Base-by-base conservation (phyloP, 257 asterid species). In the Nicotiana paniculata region DNA sequence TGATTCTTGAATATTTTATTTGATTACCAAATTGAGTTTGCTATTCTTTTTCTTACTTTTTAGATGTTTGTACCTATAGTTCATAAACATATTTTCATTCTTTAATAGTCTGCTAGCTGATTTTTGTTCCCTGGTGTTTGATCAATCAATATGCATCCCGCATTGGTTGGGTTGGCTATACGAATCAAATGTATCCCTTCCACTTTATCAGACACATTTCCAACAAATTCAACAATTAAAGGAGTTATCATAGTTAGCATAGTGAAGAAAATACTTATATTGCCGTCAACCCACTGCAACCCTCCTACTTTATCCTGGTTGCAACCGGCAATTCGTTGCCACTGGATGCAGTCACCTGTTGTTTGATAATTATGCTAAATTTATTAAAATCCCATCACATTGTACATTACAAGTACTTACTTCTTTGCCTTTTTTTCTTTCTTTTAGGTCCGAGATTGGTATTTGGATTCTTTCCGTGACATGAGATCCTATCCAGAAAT, bases 401-500 rank as follows among this genome's bases (percentile, higher is more conserved):
- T 72, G 43, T 74, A 48, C 62, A 74, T 48, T 15, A 26, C 15
- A 16, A 26, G 64, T 75, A 51, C 53, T 24, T 53, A 24, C 51
- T 48, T 33, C 16, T 74, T 21, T 74, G 24, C 21, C 21, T 48
- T 61, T 43, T 26, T 51, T 66, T 51, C 80, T 48, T 18, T 48
- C 9, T 82, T 53, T n/a, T 35, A 88, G 91, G 91, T 88, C 54
- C 84, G 97, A 70, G 97, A 96, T 87, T 96, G 98, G 99, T 96
- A 96, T 81, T 84, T 96, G 89, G 99, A 96, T 82, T 96, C 99
- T 53, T 96, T 96, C 88, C 97, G 94, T 55, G 98, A 96, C 63
- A 91, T 96, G 55, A 88, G 96, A 87, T 91, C 97, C 77, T 92
- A 91, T 75, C 93, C 92, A 0, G 93, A 86, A 64, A 89, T 96